Evolutionary conservation across 208 protist genomes (phyloP).

Genomic region (Acanthamoeba lugdunensis): DNA sequence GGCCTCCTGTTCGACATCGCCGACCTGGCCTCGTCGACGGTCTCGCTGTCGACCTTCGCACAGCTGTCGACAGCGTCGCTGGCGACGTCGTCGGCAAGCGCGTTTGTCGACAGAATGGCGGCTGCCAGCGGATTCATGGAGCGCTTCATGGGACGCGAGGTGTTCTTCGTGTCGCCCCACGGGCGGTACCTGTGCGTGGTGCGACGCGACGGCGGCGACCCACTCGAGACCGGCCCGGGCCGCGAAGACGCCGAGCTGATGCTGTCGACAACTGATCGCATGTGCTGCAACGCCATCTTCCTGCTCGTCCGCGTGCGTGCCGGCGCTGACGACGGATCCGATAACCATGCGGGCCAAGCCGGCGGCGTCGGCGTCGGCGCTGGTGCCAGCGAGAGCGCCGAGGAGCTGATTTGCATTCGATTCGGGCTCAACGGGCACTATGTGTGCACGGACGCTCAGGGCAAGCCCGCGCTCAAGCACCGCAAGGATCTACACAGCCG

Average conservation of each 20-base stretch:
- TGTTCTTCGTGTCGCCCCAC: conserved; percentile 47
- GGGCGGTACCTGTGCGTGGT: conserved; percentile 44
- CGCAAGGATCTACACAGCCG: background rate
- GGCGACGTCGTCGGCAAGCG: background rate
- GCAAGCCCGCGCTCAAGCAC: conserved; percentile 35
- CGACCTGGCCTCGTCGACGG: background rate
- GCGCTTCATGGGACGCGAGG: background rate
- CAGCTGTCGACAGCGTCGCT: background rate
- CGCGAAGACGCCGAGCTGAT: background rate
- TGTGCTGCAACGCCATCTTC: conserved; percentile 50
- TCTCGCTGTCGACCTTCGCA: background rate
- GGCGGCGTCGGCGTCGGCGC: background rate
- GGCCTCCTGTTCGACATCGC: background rate
- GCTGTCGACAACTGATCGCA: conserved; percentile 13
- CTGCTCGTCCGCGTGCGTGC: background rate
- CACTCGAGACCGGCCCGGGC: background rate
- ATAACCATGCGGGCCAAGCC: background rate
- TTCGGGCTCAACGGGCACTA: conserved; percentile 57
- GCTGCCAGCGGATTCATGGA: background rate
- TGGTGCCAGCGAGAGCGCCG: background rate
- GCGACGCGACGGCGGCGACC: background rate
- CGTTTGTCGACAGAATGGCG: background rate
- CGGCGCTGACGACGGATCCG: background rate
- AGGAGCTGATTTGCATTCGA: background rate
- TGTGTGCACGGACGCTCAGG: background rate